Conservation (phyloP, 345 rosid genomes). For the Raphanus raphanistrum region DNA sequence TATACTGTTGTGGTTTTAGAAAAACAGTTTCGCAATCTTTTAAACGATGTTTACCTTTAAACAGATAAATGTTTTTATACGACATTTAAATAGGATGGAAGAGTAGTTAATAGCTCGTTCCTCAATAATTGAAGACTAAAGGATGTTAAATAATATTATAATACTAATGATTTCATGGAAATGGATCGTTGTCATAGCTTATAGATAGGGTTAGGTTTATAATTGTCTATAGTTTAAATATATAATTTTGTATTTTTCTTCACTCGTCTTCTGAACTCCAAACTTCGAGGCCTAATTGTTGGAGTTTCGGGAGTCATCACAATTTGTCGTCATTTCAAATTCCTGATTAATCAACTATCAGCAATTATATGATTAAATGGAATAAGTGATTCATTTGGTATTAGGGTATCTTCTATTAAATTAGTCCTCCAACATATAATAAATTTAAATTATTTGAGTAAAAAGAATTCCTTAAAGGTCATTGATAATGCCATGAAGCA, state of each 20-base stretch:
- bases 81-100: not conserved
- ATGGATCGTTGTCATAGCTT: slow-evolving; percentile 23
- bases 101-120: not conserved
- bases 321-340: slow-evolving; percentile 18
- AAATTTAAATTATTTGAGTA: not conserved
- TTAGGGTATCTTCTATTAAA: slow-evolving; percentile 2
- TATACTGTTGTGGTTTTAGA: not conserved
- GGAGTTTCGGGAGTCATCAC: slow-evolving; percentile 33
- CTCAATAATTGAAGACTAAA: slow-evolving; percentile 26
- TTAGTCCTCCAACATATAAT: not conserved
- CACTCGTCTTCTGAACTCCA: slow-evolving; percentile 30
- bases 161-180: not conserved
- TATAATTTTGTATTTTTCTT: slow-evolving; percentile 1
- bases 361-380: not conserved
- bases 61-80: not conserved
- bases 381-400: slow-evolving; percentile 8
- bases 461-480: slow-evolving; percentile 30
- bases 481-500: slow-evolving; percentile 29
- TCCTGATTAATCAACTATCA: slow-evolving; percentile 11
- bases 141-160: not conserved
- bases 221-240: slow-evolving; percentile 11
- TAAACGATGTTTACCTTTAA: not conserved
- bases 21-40: not conserved
- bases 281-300: slow-evolving; percentile 40
- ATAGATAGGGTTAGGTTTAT: slow-evolving; percentile 30